Evolutionary conservation across 23 red algal genomes (phyloP).

Genomic region (Agarophyton chilense): DNA sequence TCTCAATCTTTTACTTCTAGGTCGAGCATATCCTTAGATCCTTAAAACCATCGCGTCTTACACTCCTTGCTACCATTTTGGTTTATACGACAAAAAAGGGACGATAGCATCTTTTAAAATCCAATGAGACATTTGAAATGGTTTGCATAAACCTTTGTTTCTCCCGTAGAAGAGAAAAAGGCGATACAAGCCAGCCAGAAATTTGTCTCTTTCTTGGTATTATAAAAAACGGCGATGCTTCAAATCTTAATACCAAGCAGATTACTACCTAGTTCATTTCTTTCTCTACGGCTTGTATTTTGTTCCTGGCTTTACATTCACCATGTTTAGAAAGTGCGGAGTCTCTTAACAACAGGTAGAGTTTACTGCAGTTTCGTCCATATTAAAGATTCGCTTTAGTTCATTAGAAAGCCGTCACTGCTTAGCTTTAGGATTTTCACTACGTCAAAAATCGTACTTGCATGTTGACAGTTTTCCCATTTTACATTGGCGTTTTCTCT

Average conservation of each 20-base stretch:
- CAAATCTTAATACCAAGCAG: not conserved
- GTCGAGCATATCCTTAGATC: too few species aligned
- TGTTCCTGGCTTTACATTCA: not conserved
- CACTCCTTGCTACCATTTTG: too few species aligned
- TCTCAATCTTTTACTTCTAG: too few species aligned
- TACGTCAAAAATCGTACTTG: not conserved
- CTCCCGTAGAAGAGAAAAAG: not conserved
- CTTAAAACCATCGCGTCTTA: too few species aligned
- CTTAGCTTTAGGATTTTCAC: not conserved
- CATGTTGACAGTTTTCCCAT: too few species aligned
- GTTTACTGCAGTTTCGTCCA: too few species aligned
- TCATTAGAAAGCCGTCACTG: not conserved
- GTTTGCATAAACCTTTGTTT: not conserved
- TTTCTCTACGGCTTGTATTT: not conserved
- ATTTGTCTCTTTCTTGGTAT: not conserved
- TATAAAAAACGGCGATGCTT: constrained; percentile 1
- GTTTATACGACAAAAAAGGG: too few species aligned
- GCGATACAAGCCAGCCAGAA: not conserved
- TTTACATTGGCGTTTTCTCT: too few species aligned
- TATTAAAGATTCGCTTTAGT: not conserved
- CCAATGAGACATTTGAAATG: not conserved
- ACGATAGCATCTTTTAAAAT: not conserved
- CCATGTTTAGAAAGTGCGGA: not conserved
- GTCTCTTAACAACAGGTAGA: too few species aligned
- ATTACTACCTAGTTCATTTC: not conserved